Conservation (phyloP, 2,329 filamentous ascomycete genomes). For the Fusarium ambrosium region DNA sequence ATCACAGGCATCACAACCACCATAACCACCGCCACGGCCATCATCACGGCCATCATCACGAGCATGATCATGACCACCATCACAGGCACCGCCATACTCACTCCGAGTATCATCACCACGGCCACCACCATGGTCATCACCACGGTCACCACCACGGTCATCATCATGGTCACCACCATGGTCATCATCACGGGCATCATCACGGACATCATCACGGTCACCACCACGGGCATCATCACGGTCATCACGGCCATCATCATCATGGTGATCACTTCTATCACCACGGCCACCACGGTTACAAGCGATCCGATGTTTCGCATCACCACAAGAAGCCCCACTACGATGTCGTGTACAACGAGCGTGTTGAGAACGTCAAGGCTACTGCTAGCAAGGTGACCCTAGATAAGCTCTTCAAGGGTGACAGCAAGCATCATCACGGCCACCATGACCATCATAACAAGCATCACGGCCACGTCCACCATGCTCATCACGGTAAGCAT, state of each 20-base stretch:
- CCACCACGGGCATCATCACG: constrained; percentile 1
- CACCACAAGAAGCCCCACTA: constrained; percentile 1
- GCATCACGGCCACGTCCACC: background rate
- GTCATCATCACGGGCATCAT: background rate
- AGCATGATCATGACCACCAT: constrained; percentile 17
- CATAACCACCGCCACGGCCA: constrained; percentile 16
- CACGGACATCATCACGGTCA: background rate
- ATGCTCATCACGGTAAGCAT: constrained; percentile 1
- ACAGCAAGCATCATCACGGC: constrained; percentile 3
- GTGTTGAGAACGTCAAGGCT: constrained; percentile 3
- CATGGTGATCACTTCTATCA: background rate
- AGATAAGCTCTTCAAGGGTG: constrained; percentile 12
- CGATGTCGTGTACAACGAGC: constrained; percentile 19
- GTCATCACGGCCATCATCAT: background rate
- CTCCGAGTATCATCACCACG: constrained; percentile 19
- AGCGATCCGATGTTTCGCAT: constrained; percentile 5
- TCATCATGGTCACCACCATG: constrained; percentile 4
- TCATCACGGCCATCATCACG: constrained; percentile 18
- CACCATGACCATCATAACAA: background rate
- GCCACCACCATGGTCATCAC: constrained; percentile 6
- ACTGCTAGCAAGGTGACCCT: constrained; percentile 5
- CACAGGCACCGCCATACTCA: constrained; percentile 23
- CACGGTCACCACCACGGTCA: constrained; percentile 15
- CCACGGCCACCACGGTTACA: constrained; percentile 16
- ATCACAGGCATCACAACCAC: constrained; percentile 4